Evolutionary conservation across 1,139 yeast genomes (phyloP), one percentile per base, ranked within the genome.

Genomic region (Magnusiomyces sp.): DNA sequence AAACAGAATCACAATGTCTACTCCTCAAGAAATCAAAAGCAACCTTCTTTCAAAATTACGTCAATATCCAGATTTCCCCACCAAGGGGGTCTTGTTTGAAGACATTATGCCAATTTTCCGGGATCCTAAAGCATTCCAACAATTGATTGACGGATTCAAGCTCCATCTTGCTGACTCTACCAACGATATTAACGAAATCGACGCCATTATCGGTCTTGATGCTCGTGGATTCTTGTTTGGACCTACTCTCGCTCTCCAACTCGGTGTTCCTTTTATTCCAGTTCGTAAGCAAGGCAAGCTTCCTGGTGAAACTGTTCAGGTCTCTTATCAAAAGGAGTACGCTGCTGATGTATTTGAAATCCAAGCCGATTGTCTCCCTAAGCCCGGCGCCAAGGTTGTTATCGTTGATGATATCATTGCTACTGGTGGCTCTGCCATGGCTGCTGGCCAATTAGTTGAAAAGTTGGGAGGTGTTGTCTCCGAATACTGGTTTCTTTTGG

Each of bases 221-320:
- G 87, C 97, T 50, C 83, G 99, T 69, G 99, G 99, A 1, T 92
- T 92, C 67, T 74, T 92, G 55, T 92, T 92, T 61, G 99, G 97
- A 10, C 98, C 99, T 46, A 74, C 97, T 39, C 75, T 92, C 59
- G 98, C 98, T 7, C 76, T 92, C 57, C 92, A 88, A 53, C 71
- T 92, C 54, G 82, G 83, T 55, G 92, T 94, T 43, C 94, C 97
- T 2, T 92, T 92, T 61, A 85, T 92, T 48, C 97, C 98, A 33
- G 84, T 92, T 46, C 84, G 98, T 75, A 92, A 92, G 72, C 82
- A 82, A 54, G 97, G 97, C 53, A 92, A 92, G 71, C 77, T 92
- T 58, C 97, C 98, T 46, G 98, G 98, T 59, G 80, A 83, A 58
- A 74, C 82, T 50, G 77, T 73, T 59, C 71, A 74, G 52, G 96